These are phyloP conservation scores for Naganishia antarctica DNA, from an alignment of 768 basidiomycete genomes.

Conservation along the genomic window DNA sequence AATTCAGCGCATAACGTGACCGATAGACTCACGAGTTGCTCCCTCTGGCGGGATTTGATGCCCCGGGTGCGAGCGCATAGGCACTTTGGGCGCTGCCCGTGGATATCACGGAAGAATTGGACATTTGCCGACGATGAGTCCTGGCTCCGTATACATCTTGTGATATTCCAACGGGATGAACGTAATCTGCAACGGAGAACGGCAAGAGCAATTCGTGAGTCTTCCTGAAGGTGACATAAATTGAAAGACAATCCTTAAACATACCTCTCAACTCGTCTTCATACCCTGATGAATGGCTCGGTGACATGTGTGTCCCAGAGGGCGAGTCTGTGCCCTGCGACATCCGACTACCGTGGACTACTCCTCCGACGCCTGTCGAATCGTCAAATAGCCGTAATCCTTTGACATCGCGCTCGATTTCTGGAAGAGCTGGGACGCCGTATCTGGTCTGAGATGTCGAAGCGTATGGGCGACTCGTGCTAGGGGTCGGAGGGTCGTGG, in stretches of 20 bases:
- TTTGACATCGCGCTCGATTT: constrained; percentile 16
- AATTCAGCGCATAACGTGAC: constrained; percentile 28
- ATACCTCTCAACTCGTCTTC: constrained; percentile 33
- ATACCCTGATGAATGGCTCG: constrained; percentile 19
- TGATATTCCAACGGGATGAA: constrained; percentile 25
- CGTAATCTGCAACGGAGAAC: constrained; percentile 21
- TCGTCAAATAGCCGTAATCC: constrained; percentile 19
- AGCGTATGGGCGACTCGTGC: background rate
- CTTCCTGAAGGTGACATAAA: constrained; percentile 4
- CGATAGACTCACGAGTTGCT: constrained; percentile 20
- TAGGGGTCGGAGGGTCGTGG: background rate
- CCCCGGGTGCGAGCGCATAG: constrained; percentile 17
- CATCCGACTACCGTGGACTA: background rate
- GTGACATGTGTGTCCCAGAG: background rate
- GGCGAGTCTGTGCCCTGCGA: background rate
- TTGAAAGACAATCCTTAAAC: too few species aligned
- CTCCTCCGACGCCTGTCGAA: background rate
- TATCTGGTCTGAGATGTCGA: background rate
- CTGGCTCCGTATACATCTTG: constrained; percentile 26
- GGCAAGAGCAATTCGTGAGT: background rate
- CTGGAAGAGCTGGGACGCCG: constrained; percentile 15
- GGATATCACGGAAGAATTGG: constrained; percentile 41
- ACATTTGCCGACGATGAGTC: constrained; percentile 40
- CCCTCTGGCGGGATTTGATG: background rate
- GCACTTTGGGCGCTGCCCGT: constrained; percentile 39